A percentile compares a stretch with the other conserved stretches of the same genome.
Conservation (phyloP, 2,329 filamentous ascomycete species). For the Diplodia sapinea region DNA sequence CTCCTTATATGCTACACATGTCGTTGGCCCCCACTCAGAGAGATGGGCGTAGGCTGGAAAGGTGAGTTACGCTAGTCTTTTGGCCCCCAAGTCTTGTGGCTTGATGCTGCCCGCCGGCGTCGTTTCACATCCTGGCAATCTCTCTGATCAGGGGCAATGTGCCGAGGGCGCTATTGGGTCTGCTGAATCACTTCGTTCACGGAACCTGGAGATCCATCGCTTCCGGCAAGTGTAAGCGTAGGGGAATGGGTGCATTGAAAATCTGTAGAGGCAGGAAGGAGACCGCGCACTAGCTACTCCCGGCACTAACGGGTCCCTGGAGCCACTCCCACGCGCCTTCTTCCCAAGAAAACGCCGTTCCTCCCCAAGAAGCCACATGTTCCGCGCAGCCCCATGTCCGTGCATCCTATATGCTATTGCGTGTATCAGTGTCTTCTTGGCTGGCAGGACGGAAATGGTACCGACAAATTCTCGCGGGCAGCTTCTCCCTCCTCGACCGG, state of each 20-base stretch:
- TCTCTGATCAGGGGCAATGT: neutral
- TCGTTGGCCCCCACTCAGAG: neutral
- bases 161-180: neutral
- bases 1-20: neutral
- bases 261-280: neutral
- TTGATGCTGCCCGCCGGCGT: neutral
- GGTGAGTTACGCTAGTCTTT: neutral
- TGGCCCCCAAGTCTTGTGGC: slow-evolving; percentile 4
- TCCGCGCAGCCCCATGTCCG: too few species aligned
- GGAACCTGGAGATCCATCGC: neutral
- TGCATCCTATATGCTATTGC: neutral
- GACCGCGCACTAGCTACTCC: neutral
- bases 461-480: neutral
- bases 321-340: too few species aligned
- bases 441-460: neutral
- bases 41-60: neutral
- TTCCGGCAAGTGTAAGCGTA: neutral
- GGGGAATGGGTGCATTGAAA: neutral
- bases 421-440: neutral
- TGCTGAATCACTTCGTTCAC: too few species aligned
- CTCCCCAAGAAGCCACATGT: neutral
- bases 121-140: neutral
- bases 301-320: neutral
- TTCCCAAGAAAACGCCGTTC: too few species aligned
- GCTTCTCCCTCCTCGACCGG: neutral